These are phyloP conservation scores for Polygonum maritimum DNA, from an alignment of 148 eudicot species.

Conservation along the genomic window DNA sequence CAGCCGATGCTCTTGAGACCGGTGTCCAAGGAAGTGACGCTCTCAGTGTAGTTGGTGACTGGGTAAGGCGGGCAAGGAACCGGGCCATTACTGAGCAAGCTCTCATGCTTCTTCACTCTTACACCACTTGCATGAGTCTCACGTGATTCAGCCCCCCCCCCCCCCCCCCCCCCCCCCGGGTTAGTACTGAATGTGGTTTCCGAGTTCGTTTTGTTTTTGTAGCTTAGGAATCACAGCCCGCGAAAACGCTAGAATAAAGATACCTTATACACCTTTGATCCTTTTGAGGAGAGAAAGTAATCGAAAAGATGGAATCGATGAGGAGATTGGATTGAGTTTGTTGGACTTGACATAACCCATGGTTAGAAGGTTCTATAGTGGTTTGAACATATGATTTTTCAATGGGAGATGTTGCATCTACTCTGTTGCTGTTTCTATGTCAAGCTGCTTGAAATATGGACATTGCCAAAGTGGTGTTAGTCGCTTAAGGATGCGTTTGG, in stretches of 20 bases:
- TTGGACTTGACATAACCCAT: neutral
- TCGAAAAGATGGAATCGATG: neutral
- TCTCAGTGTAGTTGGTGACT: slow-evolving; percentile 47
- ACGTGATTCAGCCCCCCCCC: slow-evolving; percentile 26
- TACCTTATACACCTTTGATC: neutral
- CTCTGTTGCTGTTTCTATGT: too few species aligned
- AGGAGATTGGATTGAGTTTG: neutral
- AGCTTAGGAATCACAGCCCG: slow-evolving; percentile 2
- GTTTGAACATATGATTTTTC: neutral
- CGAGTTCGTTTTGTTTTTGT: neutral
- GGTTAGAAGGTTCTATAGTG: neutral
- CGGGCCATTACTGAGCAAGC: slow-evolving; percentile 88
- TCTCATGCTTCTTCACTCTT: slow-evolving; percentile 57
- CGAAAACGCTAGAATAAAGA: neutral
- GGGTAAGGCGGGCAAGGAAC: slow-evolving; percentile 66
- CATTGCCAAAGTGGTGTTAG: too few species aligned
- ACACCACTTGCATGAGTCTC: slow-evolving; percentile 62
- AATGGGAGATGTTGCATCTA: too few species aligned
- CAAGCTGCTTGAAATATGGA: too few species aligned
- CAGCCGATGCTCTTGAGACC: slow-evolving; percentile 74
- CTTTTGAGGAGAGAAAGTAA: neutral
- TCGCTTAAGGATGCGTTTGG: too few species aligned
- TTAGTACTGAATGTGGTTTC: neutral
- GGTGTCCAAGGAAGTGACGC: slow-evolving; percentile 84
- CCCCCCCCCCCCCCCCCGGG: too few species aligned